phyloP scores from a whole-genome alignment of 1,284 basidiomycete species.

The Trichosporon inkin region DNA sequence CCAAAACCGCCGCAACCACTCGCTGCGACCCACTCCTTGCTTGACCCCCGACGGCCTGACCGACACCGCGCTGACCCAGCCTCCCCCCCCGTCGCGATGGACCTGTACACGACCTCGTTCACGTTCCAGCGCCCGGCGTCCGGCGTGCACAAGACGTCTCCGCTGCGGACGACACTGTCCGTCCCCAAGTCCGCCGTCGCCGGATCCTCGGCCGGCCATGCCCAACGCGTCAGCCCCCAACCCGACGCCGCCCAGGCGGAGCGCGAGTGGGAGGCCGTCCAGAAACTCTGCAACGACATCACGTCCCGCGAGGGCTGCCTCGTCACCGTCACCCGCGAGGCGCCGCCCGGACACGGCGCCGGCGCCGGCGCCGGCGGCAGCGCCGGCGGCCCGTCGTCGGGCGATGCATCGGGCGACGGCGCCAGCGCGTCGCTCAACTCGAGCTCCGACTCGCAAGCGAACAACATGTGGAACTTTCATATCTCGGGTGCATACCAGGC shows the following conservation, averaged over 20 bases:
- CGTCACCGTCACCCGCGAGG: conserved; percentile 67
- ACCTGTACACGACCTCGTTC: conserved; percentile 80
- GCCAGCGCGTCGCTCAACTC: not conserved
- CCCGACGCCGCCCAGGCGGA: conserved; percentile 31
- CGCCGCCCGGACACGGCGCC: not conserved
- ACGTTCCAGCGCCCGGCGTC: conserved; percentile 38
- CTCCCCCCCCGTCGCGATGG: conserved; percentile 56
- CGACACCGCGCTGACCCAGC: conserved; percentile 25
- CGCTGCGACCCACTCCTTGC: not conserved
- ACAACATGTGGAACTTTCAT: conserved; percentile 70
- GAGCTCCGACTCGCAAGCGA: conserved; percentile 9
- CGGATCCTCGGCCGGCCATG: conserved; percentile 28
- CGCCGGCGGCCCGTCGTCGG: not conserved
- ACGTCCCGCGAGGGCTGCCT: conserved; percentile 76
- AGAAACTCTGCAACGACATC: conserved; percentile 73
- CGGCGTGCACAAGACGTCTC: conserved; percentile 14
- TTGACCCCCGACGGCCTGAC: too few relatives aligned
- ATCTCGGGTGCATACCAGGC: conserved; percentile 86
- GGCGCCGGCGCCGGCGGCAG: not conserved
- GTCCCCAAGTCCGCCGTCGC: conserved; percentile 26
- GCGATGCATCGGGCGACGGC: conserved; percentile 1
- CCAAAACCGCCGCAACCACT: not conserved
- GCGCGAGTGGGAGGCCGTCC: conserved; percentile 61
- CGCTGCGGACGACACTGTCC: conserved; percentile 27
- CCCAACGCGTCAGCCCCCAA: conserved; percentile 20